Evolutionary conservation across 2,329 filamentous ascomycete species (phyloP), one percentile per base, ranked within the genome.

Genomic region (Botrytis sinoallii): DNA sequence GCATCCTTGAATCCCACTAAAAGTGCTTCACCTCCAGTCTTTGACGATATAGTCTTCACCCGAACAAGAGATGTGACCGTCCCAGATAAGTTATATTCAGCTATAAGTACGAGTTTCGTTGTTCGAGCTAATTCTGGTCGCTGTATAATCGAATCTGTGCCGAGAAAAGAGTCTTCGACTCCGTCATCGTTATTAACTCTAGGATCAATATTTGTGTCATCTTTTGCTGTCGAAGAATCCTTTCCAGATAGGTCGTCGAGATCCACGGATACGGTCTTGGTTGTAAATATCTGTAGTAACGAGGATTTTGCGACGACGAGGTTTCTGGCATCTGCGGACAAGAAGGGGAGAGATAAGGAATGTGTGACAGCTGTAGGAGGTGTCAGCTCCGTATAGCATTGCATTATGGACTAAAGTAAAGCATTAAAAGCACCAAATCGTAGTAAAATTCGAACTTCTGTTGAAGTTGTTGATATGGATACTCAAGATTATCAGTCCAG

Each of bases 341-440:
- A 87, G 81, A 99, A 94, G 52, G 94, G 89, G 59, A 97, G 84
- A 75, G 87, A 88, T 80, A 98, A 85, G 77, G 95, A 93, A 85
- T 97, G 92, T 80, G 94, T 95, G 84, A 98, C 94, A 82, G 95
- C 95, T 82, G 95, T 97, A 72, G 96, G 95, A 85, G 95, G 93
- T 83, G 94, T 91, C 82, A 99, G 88, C 87, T 99, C 96, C 81
- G 94, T 95, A 85, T 98, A 98, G 87, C 94, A 97, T 89, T 98
- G 95, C 95, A 98, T 98, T 80, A 77, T 82, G 75, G 71, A 65
- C 61, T 61, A 60, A 59, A 40, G 40, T 73, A 20, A 66, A 59
- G 59, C 61, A 66, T 71, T 57, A 46, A 70, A 65, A 61, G 66
- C 66, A 64, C 75, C 71, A 76, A 74, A 74, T 73, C 59, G 42